phyloP scores from a whole-genome alignment of 169 alveolate species.

The Eimeria acervulina region DNA sequence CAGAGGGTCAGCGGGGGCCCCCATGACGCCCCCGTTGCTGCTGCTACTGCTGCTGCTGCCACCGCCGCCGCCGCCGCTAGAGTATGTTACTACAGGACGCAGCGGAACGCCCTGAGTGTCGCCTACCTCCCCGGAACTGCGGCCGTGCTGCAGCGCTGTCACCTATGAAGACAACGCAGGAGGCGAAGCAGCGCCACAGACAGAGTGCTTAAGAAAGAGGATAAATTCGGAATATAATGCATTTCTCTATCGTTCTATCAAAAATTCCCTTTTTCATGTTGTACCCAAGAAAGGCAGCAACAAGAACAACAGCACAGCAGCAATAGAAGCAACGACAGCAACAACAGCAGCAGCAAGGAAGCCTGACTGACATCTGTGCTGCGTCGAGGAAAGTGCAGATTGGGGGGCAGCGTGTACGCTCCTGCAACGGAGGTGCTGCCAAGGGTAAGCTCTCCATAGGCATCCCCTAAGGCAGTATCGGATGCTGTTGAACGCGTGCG shows the following conservation, averaged over 20 bases:
- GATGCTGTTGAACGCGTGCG: conserved; percentile 88
- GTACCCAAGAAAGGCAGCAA: no score
- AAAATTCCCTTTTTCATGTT: no score
- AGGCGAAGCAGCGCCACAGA: not conserved
- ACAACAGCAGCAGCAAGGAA: no score
- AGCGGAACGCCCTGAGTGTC: conserved; percentile 1
- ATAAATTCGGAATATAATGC: not conserved
- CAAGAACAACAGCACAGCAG: no score
- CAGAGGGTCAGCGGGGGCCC: conserved; percentile 12
- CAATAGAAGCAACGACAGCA: no score
- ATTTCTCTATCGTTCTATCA: no score
- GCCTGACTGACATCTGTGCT: conserved; percentile 67
- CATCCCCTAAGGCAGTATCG: conserved; percentile 88
- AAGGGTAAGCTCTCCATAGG: conserved; percentile 86
- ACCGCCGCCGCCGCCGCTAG: not conserved
- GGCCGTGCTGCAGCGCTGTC: not conserved
- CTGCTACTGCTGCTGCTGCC: not conserved
- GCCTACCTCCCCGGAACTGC: not conserved
- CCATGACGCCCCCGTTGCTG: not conserved
- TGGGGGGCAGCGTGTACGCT: conserved; percentile 83
- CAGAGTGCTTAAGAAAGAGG: not conserved
- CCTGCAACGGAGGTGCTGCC: conserved; percentile 78
- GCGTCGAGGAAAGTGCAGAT: conserved; percentile 73
- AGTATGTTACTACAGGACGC: not conserved
- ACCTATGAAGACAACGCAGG: not conserved